These are phyloP conservation scores for Hypocrella siamensis DNA, from an alignment of 2,329 filamentous ascomycete genomes.

Conservation along the genomic window DNA sequence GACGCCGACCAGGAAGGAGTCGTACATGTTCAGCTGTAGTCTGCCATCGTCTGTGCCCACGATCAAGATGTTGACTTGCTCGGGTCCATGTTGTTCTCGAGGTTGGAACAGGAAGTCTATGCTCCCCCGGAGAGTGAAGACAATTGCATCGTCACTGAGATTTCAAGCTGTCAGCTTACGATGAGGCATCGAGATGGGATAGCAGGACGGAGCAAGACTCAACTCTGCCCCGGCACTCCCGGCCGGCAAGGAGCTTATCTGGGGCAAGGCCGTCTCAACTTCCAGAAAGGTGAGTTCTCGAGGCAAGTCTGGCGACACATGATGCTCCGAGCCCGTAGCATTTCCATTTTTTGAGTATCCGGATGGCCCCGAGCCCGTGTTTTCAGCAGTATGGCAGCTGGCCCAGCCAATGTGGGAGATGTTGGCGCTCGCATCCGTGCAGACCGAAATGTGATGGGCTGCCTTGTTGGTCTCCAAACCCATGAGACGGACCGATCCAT, in stretches of 20 bases:
- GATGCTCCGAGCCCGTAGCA: slow-evolving; percentile 3
- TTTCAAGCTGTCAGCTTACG: too few relatives aligned
- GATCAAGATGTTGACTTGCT: slow-evolving; percentile 66
- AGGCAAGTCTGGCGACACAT: slow-evolving; percentile 39
- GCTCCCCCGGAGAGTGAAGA: slow-evolving; percentile 55
- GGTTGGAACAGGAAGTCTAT: slow-evolving; percentile 55
- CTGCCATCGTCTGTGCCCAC: slow-evolving; percentile 55
- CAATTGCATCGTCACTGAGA: slow-evolving; percentile 37
- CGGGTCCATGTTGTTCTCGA: slow-evolving; percentile 46
- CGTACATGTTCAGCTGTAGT: slow-evolving; percentile 68
- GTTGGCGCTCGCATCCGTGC: slow-evolving; percentile 22
- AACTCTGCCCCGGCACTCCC: slow-evolving; percentile 46
- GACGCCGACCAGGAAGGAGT: slow-evolving; percentile 65
- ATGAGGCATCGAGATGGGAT: too few relatives aligned
- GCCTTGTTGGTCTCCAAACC: slow-evolving; percentile 70
- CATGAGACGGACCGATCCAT: slow-evolving; percentile 62
- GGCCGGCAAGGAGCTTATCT: slow-evolving; percentile 52
- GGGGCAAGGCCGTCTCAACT: slow-evolving; percentile 60
- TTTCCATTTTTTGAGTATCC: too few relatives aligned
- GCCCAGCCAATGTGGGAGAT: slow-evolving; percentile 41
- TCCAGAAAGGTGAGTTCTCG: slow-evolving; percentile 60
- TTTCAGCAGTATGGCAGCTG: slow-evolving; percentile 24
- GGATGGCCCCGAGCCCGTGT: too few relatives aligned
- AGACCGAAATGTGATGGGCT: slow-evolving; percentile 52
- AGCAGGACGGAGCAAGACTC: background rate